Conservation (phyloP, 768 basidiomycete species). For the Thelephora ganbajun region DNA sequence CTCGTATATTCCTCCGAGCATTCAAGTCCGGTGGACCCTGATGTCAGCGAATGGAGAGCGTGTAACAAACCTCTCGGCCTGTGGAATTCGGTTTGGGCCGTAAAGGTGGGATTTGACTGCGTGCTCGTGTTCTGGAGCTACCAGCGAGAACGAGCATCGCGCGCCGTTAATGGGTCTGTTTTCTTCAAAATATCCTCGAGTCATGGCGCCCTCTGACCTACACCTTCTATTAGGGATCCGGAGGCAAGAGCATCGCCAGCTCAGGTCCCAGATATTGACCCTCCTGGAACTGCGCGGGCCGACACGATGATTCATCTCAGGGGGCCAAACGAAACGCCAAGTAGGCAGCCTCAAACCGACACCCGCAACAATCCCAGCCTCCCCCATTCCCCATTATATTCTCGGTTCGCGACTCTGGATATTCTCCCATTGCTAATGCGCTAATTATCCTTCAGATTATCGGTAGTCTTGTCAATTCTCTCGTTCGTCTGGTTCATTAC, state of each 20-base stretch:
- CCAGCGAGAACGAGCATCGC: constrained; percentile 13
- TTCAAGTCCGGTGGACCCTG: constrained; percentile 28
- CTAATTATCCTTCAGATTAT: constrained; percentile 26
- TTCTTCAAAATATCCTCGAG: neutral
- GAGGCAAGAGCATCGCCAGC: neutral
- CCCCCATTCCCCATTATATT: constrained; percentile 15
- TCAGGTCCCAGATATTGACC: neutral
- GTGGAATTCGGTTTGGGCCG: constrained; percentile 56
- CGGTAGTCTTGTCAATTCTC: constrained; percentile 50
- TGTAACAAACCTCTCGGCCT: constrained; percentile 52
- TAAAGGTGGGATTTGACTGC: constrained; percentile 34
- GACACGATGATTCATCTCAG: neutral
- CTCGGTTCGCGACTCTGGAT: constrained; percentile 12
- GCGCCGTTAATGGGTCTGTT: constrained; percentile 8
- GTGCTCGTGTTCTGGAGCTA: constrained; percentile 46
- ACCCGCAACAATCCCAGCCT: neutral
- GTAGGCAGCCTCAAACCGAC: neutral
- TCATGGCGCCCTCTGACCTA: neutral
- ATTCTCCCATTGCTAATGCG: neutral
- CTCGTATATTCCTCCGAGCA: constrained; percentile 32
- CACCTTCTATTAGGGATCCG: neutral
- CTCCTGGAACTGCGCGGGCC: neutral
- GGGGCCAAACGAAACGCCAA: neutral
- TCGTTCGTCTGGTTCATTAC: constrained; percentile 76
- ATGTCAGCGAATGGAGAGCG: constrained; percentile 41